These are phyloP conservation scores for Paecilomyces formosus DNA, from an alignment of 2,329 filamentous ascomycete genomes.

Conservation along the genomic window DNA sequence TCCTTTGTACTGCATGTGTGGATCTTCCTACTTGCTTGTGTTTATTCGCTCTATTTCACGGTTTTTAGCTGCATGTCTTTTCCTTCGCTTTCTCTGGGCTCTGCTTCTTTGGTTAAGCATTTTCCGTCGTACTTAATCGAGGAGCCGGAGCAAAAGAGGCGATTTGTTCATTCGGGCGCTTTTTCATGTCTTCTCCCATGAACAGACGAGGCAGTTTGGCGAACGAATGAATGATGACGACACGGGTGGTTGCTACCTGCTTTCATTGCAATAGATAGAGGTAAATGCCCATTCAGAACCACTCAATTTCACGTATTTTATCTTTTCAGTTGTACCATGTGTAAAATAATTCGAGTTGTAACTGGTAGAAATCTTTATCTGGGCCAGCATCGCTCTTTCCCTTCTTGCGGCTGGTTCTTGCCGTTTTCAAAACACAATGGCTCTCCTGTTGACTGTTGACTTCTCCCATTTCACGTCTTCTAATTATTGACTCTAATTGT, in stretches of 20 bases:
- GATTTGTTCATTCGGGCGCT: conserved; percentile 22
- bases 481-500: not conserved
- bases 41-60: conserved; percentile 18
- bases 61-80: conserved; percentile 20
- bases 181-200: conserved; percentile 14
- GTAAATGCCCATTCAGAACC: conserved; percentile 23
- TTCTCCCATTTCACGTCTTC: not conserved
- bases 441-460: not conserved
- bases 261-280: conserved; percentile 25
- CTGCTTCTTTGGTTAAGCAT: conserved; percentile 32
- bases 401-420: not conserved
- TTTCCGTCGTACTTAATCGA: conserved; percentile 27
- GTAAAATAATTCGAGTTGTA: conserved; percentile 1
- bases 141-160: conserved; percentile 30
- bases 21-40: conserved; percentile 14
- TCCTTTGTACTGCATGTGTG: conserved; percentile 16
- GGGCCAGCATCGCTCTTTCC: not conserved
- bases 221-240: conserved; percentile 24
- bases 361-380: not conserved
- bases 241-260: conserved; percentile 21
- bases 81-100: conserved; percentile 22
- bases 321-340: not conserved
- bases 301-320: conserved; percentile 3
- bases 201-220: conserved; percentile 15
- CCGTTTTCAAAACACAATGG: not conserved